Percentiles rank a stretch among this genome's conserved stretches.
Evolutionary conservation across 139 green algal genomes (phyloP).

Genomic region (Chara braunii): DNA sequence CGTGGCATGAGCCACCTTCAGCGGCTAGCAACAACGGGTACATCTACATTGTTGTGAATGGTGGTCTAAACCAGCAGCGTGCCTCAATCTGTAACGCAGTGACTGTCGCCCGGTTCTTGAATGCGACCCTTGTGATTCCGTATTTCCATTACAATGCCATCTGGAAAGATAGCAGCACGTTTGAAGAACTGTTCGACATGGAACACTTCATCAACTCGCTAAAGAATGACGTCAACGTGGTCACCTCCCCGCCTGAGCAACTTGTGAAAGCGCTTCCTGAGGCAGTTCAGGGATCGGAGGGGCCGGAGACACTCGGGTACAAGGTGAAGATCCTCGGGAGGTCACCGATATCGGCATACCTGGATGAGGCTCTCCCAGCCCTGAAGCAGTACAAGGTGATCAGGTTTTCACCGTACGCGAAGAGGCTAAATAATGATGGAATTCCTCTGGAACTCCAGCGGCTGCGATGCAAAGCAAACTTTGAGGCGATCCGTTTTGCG

Average conservation of each 20-base stretch:
- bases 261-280: neutral
- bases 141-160: constrained; percentile 18
- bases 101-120: constrained; percentile 22
- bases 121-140: constrained; percentile 33
- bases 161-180: constrained; percentile 33
- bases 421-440: neutral
- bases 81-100: constrained; percentile 34
- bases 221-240: constrained; percentile 7
- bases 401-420: neutral
- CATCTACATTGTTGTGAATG: constrained; percentile 13
- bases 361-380: neutral
- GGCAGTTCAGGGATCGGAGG: too few species aligned
- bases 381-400: neutral
- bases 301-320: neutral
- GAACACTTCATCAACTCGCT: constrained; percentile 25
- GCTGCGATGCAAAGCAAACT: neutral
- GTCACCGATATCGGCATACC: neutral
- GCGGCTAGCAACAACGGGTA: constrained; percentile 9
- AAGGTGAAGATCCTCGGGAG: neutral
- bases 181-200: constrained; percentile 27
- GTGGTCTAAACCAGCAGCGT: constrained; percentile 25
- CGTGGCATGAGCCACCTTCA: too few species aligned
- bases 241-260: neutral
- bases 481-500: neutral
- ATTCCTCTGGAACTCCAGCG: neutral